Base-by-base conservation (phyloP, 805 yeast genomes). In the Myxozyma melibiosi region DNA sequence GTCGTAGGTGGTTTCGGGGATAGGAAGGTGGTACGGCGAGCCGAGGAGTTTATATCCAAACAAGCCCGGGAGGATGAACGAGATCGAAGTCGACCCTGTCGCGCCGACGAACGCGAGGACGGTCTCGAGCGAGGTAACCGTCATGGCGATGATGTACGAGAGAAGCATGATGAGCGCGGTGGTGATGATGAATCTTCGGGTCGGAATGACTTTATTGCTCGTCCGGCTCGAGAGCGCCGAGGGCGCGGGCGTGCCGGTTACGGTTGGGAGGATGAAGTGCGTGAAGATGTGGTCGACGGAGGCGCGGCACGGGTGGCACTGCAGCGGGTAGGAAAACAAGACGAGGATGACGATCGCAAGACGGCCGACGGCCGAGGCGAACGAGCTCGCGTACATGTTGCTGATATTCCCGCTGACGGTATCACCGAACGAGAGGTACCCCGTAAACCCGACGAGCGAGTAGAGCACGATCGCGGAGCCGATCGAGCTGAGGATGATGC, bases 61-160 rank as follows among this genome's bases (percentile, higher is more conserved):
- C 22, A 89, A 74, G 0, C 97, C 97, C 0, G 97, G 97, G 45
- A 90, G 76, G 28, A 89, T 90, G 68, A 90, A 90, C 11, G 96
- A 90, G 50, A 91, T 90, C 4, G 96, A 82, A 0, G 97, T 90
- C 0, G 96, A 88, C 0, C 97, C 97, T 0, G 96, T 90, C 0
- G 96, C 88, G 1, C 97, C 97, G 3, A 90, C 96, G 62, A 90
- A 76, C 1, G 96, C 90, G 64, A 90, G 74, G 13, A 91, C 91
- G 45, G 84, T 80, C 27, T 92, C 96, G 64, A 90, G 81, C 0
- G 96, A 88, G 13, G 75, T 75, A 30, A 90, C 85, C 2, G 82
- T 70, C 34, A 85, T 72, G 0, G 97, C 94, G 8, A 86, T 74
- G 0, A 75, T 53, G 68, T 86, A 90, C 45, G 90, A 82, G 4